Conservation (phyloP, 2,329 filamentous ascomycete species). For the Penicillium rolfsii region DNA sequence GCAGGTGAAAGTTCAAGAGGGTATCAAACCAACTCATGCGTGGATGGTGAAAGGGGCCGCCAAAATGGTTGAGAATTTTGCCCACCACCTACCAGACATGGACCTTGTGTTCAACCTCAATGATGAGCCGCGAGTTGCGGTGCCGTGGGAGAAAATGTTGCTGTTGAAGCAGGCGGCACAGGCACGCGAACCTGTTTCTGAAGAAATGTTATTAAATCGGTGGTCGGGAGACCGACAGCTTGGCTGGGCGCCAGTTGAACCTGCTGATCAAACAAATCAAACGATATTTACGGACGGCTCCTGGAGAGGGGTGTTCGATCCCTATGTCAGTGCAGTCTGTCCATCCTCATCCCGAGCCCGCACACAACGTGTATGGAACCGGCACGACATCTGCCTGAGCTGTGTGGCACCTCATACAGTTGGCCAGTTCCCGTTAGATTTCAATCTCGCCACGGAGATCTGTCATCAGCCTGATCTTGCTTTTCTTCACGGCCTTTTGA, state of each 20-base stretch:
- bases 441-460: slow-evolving; percentile 65
- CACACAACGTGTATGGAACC: slow-evolving; percentile 64
- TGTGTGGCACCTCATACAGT: slow-evolving; percentile 68
- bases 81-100: slow-evolving; percentile 63
- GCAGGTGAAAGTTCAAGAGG: slow-evolving; percentile 52
- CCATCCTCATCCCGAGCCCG: slow-evolving; percentile 64
- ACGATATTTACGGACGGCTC: slow-evolving; percentile 47
- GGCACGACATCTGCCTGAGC: slow-evolving; percentile 64
- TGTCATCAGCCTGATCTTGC: slow-evolving; percentile 79
- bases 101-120: slow-evolving; percentile 66
- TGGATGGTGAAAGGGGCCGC: slow-evolving; percentile 62
- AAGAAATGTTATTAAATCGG: slow-evolving; percentile 28
- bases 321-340: slow-evolving; percentile 59
- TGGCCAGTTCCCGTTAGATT: slow-evolving; percentile 68
- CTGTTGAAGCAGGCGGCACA: slow-evolving; percentile 38
- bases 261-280: slow-evolving; percentile 37
- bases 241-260: slow-evolving; percentile 45
- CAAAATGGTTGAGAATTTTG: slow-evolving; percentile 59
- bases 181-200: slow-evolving; percentile 20
- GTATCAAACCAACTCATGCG: slow-evolving; percentile 58
- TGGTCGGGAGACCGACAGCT: slow-evolving; percentile 45
- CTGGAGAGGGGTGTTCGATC: slow-evolving; percentile 46
- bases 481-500: slow-evolving; percentile 72
- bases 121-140: slow-evolving; percentile 61
- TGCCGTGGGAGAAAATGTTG: slow-evolving; percentile 53